phyloP scores from a whole-genome alignment of 768 basidiomycete species.

The Boletus reticuloceps region DNA sequence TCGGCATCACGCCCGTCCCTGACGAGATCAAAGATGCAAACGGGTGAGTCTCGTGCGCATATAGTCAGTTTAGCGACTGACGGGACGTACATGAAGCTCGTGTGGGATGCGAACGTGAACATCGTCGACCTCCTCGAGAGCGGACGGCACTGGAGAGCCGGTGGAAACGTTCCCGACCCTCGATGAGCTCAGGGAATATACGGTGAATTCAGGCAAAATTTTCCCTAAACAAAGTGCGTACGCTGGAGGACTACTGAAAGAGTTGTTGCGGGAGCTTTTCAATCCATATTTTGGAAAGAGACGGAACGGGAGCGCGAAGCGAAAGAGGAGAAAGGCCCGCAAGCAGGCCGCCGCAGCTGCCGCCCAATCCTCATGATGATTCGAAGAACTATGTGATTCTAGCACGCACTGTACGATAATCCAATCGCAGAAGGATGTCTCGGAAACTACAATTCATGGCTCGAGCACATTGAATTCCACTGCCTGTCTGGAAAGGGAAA shows the following conservation, averaged over 20 bases:
- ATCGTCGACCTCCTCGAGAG: conserved; percentile 33
- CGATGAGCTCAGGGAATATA: conserved; percentile 26
- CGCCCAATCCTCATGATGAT: neutral
- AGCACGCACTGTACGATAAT: neutral
- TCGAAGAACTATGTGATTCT: neutral
- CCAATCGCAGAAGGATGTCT: no score
- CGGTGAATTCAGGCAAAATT: conserved; percentile 11
- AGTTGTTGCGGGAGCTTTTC: conserved; percentile 30
- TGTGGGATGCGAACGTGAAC: conserved; percentile 33
- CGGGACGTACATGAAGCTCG: conserved; percentile 4
- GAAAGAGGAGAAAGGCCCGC: conserved; percentile 13
- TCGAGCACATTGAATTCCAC: no score
- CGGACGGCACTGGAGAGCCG: neutral
- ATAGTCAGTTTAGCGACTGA: neutral
- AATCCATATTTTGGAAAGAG: conserved; percentile 12
- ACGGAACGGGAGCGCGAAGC: conserved; percentile 20
- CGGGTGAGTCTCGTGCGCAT: conserved; percentile 7
- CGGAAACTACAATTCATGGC: no score
- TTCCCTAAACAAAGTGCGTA: conserved; percentile 30
- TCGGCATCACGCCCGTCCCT: conserved; percentile 23
- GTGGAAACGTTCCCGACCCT: conserved; percentile 27
- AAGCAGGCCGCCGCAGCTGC: neutral
- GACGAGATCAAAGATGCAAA: conserved; percentile 9
- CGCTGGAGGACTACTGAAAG: conserved; percentile 29
- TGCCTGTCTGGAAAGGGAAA: no score